These are phyloP conservation scores for Russula lepida DNA, from an alignment of 768 basidiomycete species.

Conservation along the genomic window DNA sequence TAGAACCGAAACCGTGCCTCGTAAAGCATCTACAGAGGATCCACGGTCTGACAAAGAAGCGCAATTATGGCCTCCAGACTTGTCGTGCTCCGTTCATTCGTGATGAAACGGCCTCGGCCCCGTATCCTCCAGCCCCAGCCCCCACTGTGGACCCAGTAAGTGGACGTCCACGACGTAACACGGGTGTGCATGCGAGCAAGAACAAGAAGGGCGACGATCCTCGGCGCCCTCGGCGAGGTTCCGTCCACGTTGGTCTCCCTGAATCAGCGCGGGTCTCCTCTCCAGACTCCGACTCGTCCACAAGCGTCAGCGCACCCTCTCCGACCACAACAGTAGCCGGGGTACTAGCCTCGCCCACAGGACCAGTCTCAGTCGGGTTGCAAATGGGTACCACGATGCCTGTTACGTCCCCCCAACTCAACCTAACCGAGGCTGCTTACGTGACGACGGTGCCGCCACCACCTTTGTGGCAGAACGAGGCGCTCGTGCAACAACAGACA, in stretches of 20 bases:
- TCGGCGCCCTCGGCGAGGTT: constrained; percentile 14
- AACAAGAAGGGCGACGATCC: constrained; percentile 12
- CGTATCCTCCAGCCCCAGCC: background rate
- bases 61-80: constrained; percentile 18
- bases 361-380: background rate
- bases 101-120: constrained; percentile 4
- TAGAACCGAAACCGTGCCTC: constrained; percentile 12
- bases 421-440: background rate
- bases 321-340: constrained; percentile 10
- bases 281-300: constrained; percentile 18
- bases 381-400: background rate
- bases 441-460: background rate
- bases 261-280: constrained; percentile 15
- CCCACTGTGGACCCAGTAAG: constrained; percentile 1
- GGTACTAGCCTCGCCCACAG: background rate
- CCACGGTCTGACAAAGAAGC: constrained; percentile 22
- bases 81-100: constrained; percentile 19
- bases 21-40: constrained; percentile 21
- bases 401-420: background rate
- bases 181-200: constrained; percentile 12
- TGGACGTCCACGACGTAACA: constrained; percentile 16
- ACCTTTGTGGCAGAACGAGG: constrained; percentile 10
- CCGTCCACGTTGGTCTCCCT: constrained; percentile 7
- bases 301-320: constrained; percentile 15
- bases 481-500: background rate